Evolutionary conservation across 148 eudicot genomes (phyloP), one percentile per base, ranked within the genome.

Genomic region (Dianthus caryophyllus): DNA sequence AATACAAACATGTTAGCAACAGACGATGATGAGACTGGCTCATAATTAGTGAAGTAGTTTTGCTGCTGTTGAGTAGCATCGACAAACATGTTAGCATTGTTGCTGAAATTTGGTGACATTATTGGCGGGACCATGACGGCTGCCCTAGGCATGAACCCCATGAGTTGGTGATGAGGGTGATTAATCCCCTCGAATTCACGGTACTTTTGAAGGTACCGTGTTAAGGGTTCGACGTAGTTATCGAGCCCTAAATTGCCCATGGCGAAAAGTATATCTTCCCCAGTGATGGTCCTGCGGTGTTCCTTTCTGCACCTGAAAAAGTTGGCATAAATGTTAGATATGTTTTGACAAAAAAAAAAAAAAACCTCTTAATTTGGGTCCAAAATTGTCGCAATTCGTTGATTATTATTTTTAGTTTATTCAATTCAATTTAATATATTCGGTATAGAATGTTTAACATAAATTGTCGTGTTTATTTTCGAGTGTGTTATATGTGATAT

Each of bases 191-290:
- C 76, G 22, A 27, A 6, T 1, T 68, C 38, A 0, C 82, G 75
- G 47, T 65, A 69, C 16, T 48, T 64, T 1, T 70, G 29, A 10
- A 80, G 69, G 68, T 61, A 80, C 1, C 22, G 5, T 2, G 21
- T 2, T 7, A 80, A 70, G 0, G 78, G 73, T 2, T 26, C 76
- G 1, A 71, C 76, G 59, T 80, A 80, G 48, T 71, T 5, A 15
- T 80, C 76, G 11, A 80, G 77, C 11, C 84, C 84, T 5, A 80
- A 62, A 15, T 29, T 74, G 0, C 36, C 29, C 67, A 74, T 43
- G 20, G 84, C 72, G 15, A 29, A 55, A 14, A 80, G 15, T 21
- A 80, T 4, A 54, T 80, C 84, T 1, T 77, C 84, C 0, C 71
- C 80, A 0, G 73, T 74, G 7, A 77, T 22, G 2, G 76, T 74